Evolutionary conservation across 169 alveolate species (phyloP), one percentile per base, ranked within the genome.

Genomic region (Miamiensis avidus): DNA sequence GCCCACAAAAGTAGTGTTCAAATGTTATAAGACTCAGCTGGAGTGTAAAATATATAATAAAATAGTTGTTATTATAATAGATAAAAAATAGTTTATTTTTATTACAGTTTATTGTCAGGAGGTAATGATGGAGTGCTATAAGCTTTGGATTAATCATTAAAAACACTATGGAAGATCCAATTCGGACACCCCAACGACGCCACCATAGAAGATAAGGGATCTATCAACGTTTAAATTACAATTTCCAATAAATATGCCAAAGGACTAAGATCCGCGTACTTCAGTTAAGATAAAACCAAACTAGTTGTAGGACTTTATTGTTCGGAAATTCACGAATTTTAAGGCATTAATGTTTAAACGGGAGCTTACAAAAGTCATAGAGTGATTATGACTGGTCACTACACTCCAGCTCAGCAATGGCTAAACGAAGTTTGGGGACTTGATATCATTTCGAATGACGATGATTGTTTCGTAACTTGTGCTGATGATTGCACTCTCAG

Each of bases 341-440:
- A 72, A 15, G 74, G 78, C 32, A 33, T 77, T 31, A 82, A 81
- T 78, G 81, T 78, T 0, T 34, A 64, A 0, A 65, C 65, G 69
- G 74, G 82, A 15, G 73, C 75, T 75, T 31, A 75, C 27, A 77
- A 30, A 64, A 75, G 85, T 29, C 81, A 76, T 34, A 90, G 77
- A 49, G 49, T 73, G 69, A 31, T 90, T 0, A 90, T 89, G 77
- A 79, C 87, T 32, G 95, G 95, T 4, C 95, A 94, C 34, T 94
- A 82, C 74, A 78, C 95, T 49, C 95, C 95, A 26, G 75, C 84
- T 34, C 31, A 88, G 1, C 75, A 89, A 34, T 91, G 91, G 76
- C 90, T 91, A 11, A 94, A 91, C 82, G 95, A 94, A 86, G 93
- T 92, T 0, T 91, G 97, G 97, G 97, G 95, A 20, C 75, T 94